Conservation (phyloP, 805 yeast species). For the Candida yuanshanica region DNA sequence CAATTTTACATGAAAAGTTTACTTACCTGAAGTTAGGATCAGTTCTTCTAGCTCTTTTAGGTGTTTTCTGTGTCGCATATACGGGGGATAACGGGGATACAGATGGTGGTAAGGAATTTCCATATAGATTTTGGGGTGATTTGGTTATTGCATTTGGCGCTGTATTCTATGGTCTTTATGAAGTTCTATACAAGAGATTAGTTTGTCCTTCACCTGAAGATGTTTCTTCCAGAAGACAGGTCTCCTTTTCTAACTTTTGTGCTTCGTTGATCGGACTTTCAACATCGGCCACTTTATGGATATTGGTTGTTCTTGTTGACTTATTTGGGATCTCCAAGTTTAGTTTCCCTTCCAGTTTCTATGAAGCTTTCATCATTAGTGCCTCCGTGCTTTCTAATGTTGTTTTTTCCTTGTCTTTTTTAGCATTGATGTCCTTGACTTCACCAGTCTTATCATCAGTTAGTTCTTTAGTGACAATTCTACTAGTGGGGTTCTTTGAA, state of each 20-base stretch:
- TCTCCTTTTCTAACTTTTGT: conserved; percentile 72
- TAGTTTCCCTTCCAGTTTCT: conserved; percentile 39
- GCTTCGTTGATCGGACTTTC: conserved; percentile 62
- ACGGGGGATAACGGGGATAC: conserved; percentile 32
- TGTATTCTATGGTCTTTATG: conserved; percentile 73
- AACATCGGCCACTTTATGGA: conserved; percentile 46
- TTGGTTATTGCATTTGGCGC: conserved; percentile 69
- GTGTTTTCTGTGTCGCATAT: conserved; percentile 78
- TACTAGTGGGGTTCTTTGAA: conserved; percentile 74
- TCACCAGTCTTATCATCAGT: conserved; percentile 77
- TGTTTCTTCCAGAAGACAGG: conserved; percentile 63
- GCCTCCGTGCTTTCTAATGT: conserved; percentile 60
- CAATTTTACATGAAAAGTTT: conserved; percentile 61
- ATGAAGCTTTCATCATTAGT: conserved; percentile 30
- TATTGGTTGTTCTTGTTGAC: conserved; percentile 43
- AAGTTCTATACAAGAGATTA: conserved; percentile 70
- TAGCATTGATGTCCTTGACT: conserved; percentile 76
- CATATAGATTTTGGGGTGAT: conserved; percentile 64
- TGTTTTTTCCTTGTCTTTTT: conserved; percentile 63
- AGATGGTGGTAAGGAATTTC: conserved; percentile 31
- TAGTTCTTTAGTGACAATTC: conserved; percentile 66
- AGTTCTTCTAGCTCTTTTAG: conserved; percentile 66
- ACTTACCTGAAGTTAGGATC: conserved; percentile 56
- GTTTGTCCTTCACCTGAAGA: conserved; percentile 67
- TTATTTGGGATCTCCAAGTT: conserved; percentile 53